Evolutionary conservation across 306 rosid genomes (phyloP), one percentile per base, ranked within the genome.

Genomic region (Pyrus communis): DNA sequence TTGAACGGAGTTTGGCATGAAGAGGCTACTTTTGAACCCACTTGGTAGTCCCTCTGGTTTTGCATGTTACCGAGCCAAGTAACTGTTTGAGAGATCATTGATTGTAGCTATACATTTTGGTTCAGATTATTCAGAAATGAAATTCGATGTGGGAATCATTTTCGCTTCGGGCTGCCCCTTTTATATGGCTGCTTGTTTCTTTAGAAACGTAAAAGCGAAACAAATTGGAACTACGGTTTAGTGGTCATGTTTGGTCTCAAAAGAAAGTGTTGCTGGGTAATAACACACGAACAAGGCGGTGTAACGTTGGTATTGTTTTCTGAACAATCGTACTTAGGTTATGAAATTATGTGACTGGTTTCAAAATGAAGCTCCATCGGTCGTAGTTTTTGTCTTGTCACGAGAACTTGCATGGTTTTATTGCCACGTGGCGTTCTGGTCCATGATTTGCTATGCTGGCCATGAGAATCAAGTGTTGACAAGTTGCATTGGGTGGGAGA

Each of bases 1-100:
- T 86, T 95, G 74, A 90, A 88, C 51, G 97, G 99, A 14, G 62
- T 80, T 71, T 92, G 99, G 99, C 97, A 92, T 57, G 97, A 89
- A 83, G 91, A 88, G 76, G 93, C 99, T 72, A 83, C 96, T 42
- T 81, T 95, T 77, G 86, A 86, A 81, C 90, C 92, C 83, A 87
- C 91, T 76, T 78, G 85, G 51, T 92, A 92, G 87, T 70, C 77
- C 33, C 38, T 45, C 55, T 0, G 21, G 5, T 51, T 51, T 51
- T 15, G 5, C 55, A 51, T 51, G 55, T 51, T 51, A 17, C 8
- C 5, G 55, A 9, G 45, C 45, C 45, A 17, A 51, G 0, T 51
- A 2, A 17, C 55, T 49, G 19, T 51, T 43, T 1, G n/a, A 61
- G 27, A 27, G 13, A 28, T 74, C 28, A 27, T 19, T 43, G 70